Conservation (phyloP, 139 green algal species). For the Coelastrella sp. region DNA sequence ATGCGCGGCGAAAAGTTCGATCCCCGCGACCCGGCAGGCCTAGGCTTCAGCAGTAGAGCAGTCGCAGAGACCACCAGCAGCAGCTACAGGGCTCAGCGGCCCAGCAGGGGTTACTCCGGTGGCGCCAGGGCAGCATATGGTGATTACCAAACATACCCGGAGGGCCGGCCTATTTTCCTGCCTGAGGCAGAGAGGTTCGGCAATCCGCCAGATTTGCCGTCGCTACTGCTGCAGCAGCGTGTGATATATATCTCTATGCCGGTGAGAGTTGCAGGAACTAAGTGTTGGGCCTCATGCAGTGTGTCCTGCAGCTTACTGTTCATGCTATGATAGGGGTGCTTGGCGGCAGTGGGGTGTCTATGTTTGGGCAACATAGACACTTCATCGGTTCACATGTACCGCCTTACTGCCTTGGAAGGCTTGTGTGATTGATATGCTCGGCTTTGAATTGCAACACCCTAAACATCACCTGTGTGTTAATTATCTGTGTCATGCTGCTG, state of each 20-base stretch:
- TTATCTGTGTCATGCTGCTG: background rate
- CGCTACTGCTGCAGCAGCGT: conserved; percentile 85
- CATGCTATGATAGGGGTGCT: background rate
- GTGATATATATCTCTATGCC: conserved; percentile 81
- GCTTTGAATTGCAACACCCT: too few species aligned
- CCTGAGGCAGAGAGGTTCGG: conserved; percentile 73
- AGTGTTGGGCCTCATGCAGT: too few species aligned
- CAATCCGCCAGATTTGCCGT: conserved; percentile 85
- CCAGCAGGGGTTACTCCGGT: conserved; percentile 43
- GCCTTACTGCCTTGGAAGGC: too few species aligned
- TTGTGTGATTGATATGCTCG: too few species aligned
- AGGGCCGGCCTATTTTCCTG: conserved; percentile 71
- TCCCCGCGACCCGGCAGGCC: conserved; percentile 38
- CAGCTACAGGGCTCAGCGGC: background rate
- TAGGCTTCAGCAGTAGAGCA: conserved; percentile 36
- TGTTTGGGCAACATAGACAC: too few species aligned
- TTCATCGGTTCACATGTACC: too few species aligned
- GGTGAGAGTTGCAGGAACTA: too few species aligned
- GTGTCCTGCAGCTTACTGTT: background rate
- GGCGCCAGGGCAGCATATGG: conserved; percentile 60
- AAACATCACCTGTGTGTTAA: too few species aligned
- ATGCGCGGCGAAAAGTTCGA: conserved; percentile 61
- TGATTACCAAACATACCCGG: conserved; percentile 68
- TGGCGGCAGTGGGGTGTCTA: too few species aligned
- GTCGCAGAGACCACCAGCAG: conserved; percentile 5